These are phyloP conservation scores for Pseudomassariella vexata DNA, from an alignment of 2,329 filamentous ascomycete genomes.

Conservation along the genomic window DNA sequence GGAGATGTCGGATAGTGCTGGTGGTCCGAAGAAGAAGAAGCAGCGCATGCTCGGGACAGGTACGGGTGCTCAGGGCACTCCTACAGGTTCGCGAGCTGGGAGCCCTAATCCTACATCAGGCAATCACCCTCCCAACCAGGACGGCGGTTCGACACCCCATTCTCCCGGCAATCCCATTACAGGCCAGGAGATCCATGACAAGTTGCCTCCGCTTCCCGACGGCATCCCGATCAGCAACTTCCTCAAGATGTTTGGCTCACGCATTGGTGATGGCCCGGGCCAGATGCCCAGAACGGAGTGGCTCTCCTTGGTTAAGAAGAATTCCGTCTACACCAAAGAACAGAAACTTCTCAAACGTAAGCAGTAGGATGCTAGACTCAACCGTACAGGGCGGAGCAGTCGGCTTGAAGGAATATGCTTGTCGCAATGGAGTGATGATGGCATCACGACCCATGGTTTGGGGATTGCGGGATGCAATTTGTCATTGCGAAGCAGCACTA, in stretches of 20 bases:
- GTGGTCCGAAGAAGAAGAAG: constrained; percentile 51
- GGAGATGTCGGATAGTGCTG: constrained; percentile 56
- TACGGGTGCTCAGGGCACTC: constrained; percentile 41
- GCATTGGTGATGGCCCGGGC: constrained; percentile 45
- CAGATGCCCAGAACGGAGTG: constrained; percentile 50
- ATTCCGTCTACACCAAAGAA: constrained; percentile 45
- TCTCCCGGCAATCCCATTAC: constrained; percentile 32
- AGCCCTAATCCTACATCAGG: constrained; percentile 47
- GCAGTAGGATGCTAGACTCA: too few relatives aligned
- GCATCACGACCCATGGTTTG: background rate
- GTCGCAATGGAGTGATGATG: background rate
- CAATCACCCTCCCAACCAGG: constrained; percentile 26
- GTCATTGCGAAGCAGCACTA: too few relatives aligned
- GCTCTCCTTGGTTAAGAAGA: constrained; percentile 52
- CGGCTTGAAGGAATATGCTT: background rate
- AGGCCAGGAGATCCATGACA: constrained; percentile 47
- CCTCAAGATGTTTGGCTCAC: constrained; percentile 46
- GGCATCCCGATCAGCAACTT: constrained; percentile 51
- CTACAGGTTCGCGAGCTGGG: constrained; percentile 53
- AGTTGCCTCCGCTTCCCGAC: constrained; percentile 40
- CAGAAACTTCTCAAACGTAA: constrained; percentile 54
- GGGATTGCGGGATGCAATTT: background rate
- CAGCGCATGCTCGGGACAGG: constrained; percentile 28
- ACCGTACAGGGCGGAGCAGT: too few relatives aligned
- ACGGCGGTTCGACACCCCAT: too few relatives aligned